Evolutionary conservation across 176 grass and related monocot genomes (phyloP).

Genomic region (Cocos nucifera): DNA sequence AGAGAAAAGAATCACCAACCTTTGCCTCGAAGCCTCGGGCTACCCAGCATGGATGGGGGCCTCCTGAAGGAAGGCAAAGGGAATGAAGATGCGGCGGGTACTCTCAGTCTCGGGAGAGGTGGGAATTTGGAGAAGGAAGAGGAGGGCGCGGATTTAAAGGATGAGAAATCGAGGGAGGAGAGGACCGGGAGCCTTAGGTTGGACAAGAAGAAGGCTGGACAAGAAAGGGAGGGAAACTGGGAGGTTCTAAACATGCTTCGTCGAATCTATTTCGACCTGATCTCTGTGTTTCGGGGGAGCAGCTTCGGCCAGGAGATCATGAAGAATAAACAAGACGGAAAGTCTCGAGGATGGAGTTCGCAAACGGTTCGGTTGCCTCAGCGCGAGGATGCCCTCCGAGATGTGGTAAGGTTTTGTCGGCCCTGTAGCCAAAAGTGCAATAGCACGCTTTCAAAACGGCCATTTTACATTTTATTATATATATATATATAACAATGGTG

Average conservation of each 20-base stretch:
- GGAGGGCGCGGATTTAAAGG: not conserved
- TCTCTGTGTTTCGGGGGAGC: no score
- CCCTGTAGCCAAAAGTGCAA: no score
- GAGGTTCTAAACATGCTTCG: not conserved
- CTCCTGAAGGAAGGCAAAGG: conserved; percentile 1
- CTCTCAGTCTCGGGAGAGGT: not conserved
- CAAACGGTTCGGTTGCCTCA: no score
- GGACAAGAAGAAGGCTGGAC: conserved; percentile 7
- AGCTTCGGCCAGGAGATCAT: no score
- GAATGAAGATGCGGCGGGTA: not conserved
- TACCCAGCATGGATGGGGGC: not conserved
- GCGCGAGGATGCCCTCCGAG: no score
- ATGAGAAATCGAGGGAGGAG: conserved; percentile 1
- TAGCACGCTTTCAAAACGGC: no score
- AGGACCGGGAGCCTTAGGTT: not conserved
- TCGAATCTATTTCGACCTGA: no score
- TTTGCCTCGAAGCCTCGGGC: conserved; percentile 5
- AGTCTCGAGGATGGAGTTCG: no score
- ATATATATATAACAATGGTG: no score
- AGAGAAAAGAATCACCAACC: conserved; percentile 4
- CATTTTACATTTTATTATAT: no score
- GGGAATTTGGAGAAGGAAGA: not conserved
- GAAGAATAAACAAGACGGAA: no score
- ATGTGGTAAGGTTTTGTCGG: no score
- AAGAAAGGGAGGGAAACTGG: conserved; percentile 2